Base-by-base conservation (phyloP, 768 basidiomycete species). In the Trametes gibbosa region DNA sequence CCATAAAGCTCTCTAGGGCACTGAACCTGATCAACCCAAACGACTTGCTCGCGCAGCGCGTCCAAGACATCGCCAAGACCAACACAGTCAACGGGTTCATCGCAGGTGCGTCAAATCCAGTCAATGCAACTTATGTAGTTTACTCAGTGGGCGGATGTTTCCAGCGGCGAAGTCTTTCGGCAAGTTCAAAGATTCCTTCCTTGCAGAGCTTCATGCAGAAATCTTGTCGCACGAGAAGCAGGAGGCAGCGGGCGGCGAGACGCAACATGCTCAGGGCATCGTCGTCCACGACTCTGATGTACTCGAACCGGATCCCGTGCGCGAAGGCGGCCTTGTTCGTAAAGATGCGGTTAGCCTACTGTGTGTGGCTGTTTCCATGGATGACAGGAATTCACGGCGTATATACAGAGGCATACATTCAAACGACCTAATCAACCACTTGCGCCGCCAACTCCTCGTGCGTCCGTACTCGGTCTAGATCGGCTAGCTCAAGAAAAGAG, bases 401-500 rank as follows among this genome's bases (percentile, higher is more conserved):
- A 58, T 5, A 48, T 41, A 23, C 64, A 94, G 92, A 80, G 78
- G 72, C 92, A 96, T 66, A 85, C 86, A 0, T 98, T 97, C 74
- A 81, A 84, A 51, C 77, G 84, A 68, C 92, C 92, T 2, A 83
- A 83, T 5, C 86, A 81, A 66, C 83, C 86, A 9, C 72, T 89
- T 7, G 87, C 89, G 66, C 89, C 90, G 2, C 85, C 87, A 12
- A 90, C 90, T 14, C 90, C 91, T 0, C 79, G 91, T 47, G 74
- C 82, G 0, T 97, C 95, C 5, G 67, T 92, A 3, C 83, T 98
- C 0, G 95, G 96, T 3, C 78, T 98, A 6, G 95, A 99, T 69
- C 82, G 81, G 24, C 79, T 98, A 2, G 97, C 97, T 0, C 84
- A 82, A 48, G 93, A 97, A 70, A 99, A 98, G 74, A 79, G 93